Base-by-base conservation (phyloP, 2,329 filamentous ascomycete genomes). In the Arthroderma uncinatum region DNA sequence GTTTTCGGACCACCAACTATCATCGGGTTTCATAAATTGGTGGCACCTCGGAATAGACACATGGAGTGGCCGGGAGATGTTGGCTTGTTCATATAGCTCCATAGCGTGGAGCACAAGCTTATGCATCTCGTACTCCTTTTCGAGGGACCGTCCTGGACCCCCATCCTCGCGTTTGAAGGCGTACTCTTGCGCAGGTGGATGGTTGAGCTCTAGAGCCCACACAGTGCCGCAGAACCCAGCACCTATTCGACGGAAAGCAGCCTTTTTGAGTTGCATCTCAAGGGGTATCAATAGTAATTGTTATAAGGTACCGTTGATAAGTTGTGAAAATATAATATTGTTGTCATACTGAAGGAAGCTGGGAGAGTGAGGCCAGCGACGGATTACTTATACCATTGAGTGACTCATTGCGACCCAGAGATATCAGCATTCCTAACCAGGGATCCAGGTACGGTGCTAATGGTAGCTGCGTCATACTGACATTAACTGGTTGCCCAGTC, bases 111-210 rank as follows among this genome's bases (percentile, higher is more conserved):
- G 57, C 0, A 67, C 55, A 21, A 57, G 57, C 14, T 62, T 60
- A 53, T 71, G 68, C 65, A 70, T 71, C 4, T 62, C 40, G 33
- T 59, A 70, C 44, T 72, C 68, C 30, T 69, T 71, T 21, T 40
- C 28, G 1, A 69, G 57, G 5, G 66, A 68, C 50, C 69, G 54
- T 2, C 57, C 58, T 2, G 65, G 64, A 1, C 65, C 64, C 4
- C 69, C 68, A 59, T 71, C 68, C 59, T 69, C 70, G 56, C 69
- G 63, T 58, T 71, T 71, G 66, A 67, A 65, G 12, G 65, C 66
- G 12, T 9, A 48, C 3, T 55, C n/a, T 1, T 23, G 34, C 33
- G 28, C 34, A 4, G 36, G 52, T 28, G 39, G 47, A 1, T 56
- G 61, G 23, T 53, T 33, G 16, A 60, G 40, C 40, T 19, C 19